phyloP scores from a whole-genome alignment of 208 protist genomes.

The Leishmania martiniquensis region DNA sequence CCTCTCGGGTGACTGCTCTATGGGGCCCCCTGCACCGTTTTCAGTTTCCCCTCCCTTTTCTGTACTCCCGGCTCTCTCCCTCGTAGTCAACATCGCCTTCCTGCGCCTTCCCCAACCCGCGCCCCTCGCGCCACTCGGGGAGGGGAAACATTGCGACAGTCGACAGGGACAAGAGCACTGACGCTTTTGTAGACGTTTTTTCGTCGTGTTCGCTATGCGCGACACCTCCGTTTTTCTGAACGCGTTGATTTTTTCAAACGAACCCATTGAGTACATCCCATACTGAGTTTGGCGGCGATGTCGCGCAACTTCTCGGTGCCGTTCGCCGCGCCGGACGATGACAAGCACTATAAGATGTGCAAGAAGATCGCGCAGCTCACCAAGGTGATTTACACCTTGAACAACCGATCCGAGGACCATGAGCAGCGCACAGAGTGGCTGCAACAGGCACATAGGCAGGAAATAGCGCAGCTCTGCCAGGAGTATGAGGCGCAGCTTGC shows the following conservation, averaged over 20 bases:
- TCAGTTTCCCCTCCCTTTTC: neutral
- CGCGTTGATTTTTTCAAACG: neutral
- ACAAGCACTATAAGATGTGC: constrained; percentile 94
- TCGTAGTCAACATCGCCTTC: neutral
- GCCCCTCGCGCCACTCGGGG: too few species aligned
- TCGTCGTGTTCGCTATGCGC: neutral
- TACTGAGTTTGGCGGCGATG: neutral
- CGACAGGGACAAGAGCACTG: neutral
- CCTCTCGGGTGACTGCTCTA: neutral
- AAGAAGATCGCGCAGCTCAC: constrained; percentile 98
- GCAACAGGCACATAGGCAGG: constrained; percentile 68
- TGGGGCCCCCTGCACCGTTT: neutral
- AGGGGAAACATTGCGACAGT: neutral
- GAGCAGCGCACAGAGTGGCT: constrained; percentile 81
- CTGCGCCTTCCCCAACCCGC: neutral
- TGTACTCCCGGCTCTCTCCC: neutral
- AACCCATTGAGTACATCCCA: neutral
- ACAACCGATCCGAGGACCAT: constrained; percentile 95
- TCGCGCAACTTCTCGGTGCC: constrained; percentile 1
- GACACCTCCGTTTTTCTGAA: neutral
- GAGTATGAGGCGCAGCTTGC: constrained; percentile 72
- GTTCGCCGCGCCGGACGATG: constrained; percentile 42
- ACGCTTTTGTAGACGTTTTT: neutral
- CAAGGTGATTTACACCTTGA: constrained; percentile 97
- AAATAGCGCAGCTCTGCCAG: constrained; percentile 81